Evolutionary conservation across 192 early-diverging fungal species (phyloP), one percentile per base, ranked within the genome.

Genomic region (Linnemannia elongata): DNA sequence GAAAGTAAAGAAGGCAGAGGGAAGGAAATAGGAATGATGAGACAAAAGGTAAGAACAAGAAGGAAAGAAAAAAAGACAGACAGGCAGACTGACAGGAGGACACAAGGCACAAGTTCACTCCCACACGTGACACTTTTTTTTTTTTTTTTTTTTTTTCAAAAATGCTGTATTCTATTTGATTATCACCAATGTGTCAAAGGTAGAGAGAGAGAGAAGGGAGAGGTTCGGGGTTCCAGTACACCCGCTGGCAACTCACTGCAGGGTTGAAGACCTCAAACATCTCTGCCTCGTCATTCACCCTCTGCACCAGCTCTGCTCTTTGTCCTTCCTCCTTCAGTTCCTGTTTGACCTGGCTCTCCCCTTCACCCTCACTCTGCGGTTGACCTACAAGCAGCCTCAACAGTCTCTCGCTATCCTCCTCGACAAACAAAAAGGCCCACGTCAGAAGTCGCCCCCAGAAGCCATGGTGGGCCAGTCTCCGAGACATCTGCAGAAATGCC

Each of bases 181-280:
- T n/a, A n/a, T n/a, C n/a, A n/a, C n/a, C n/a, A n/a, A n/a, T n/a
- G n/a, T n/a, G n/a, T n/a, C n/a, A n/a, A n/a, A n/a, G n/a, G n/a
- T n/a, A n/a, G n/a, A n/a, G n/a, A n/a, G n/a, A n/a, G 4, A 76
- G 49, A 55, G 20, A 6, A 6, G 75, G 75, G 27, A 82, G 30
- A 0, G 81, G 75, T 27, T 82, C 81, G 2, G 30, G 20, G 45
- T 44, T 77, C 78, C 71, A 81, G 12, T 45, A 5, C 4, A 77
- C 79, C 8, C 84, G 78, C 17, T 77, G 75, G 55, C 84, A 86
- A 18, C 41, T 47, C 12, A 86, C 84, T 17, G 78, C 45, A 24
- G 84, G 63, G 35, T 86, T 86, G 36, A 86, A 86, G 1, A 86
- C 78, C 66, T 86, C 84, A 80, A 86, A 86, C 84, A 86, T 86